These are phyloP conservation scores for Thielaviopsis euricoi DNA, from an alignment of 2,329 filamentous ascomycete species.

Conservation along the genomic window DNA sequence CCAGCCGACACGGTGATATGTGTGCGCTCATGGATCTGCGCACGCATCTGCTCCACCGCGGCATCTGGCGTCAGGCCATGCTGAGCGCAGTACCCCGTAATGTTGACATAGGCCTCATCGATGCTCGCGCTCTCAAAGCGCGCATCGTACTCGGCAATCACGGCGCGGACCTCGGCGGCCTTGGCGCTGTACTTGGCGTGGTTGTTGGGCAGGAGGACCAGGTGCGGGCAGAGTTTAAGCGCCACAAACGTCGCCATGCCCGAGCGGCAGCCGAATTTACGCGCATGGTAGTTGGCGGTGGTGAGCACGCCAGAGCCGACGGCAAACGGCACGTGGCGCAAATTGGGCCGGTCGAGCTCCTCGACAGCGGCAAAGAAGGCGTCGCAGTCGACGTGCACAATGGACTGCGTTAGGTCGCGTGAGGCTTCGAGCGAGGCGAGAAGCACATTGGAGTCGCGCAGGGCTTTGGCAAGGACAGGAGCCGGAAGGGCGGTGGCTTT, in stretches of 20 bases:
- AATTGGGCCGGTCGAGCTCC: slow-evolving; percentile 64
- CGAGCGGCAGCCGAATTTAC: slow-evolving; percentile 78
- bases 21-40: slow-evolving; percentile 57
- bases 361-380: slow-evolving; percentile 96
- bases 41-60: slow-evolving; percentile 60
- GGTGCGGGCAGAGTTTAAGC: slow-evolving; percentile 76
- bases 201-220: slow-evolving; percentile 69
- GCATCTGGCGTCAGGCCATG: slow-evolving; percentile 54
- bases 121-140: slow-evolving; percentile 87
- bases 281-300: slow-evolving; percentile 72
- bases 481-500: slow-evolving; percentile 63
- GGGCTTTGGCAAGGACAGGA: slow-evolving; percentile 55
- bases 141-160: slow-evolving; percentile 76
- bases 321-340: slow-evolving; percentile 76
- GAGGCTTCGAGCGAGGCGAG: slow-evolving; percentile 62
- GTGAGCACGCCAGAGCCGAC: slow-evolving; percentile 57
- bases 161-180: slow-evolving; percentile 67
- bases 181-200: slow-evolving; percentile 86
- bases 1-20: slow-evolving; percentile 85
- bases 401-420: slow-evolving; percentile 65
- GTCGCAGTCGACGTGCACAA: slow-evolving; percentile 92
- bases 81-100: slow-evolving; percentile 66
- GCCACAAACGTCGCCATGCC: slow-evolving; percentile 96
- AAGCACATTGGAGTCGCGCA: slow-evolving; percentile 63
- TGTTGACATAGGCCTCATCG: slow-evolving; percentile 91